Evolutionary conservation across 345 rosid genomes (phyloP).

Genomic region (Moricandia arvensis): DNA sequence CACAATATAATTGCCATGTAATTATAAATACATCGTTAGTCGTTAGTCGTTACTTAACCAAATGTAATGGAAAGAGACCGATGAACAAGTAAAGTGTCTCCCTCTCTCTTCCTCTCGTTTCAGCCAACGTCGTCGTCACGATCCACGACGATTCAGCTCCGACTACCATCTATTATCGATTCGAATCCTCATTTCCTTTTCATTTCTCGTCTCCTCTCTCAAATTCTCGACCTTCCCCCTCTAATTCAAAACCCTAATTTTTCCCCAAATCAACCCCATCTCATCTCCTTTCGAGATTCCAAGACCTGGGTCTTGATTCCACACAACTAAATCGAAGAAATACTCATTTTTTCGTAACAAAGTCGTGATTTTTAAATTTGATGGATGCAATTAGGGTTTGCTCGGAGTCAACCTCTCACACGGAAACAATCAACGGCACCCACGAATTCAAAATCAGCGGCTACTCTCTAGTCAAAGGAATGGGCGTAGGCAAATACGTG

Average conservation of each 20-base stretch:
- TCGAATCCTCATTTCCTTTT: neutral
- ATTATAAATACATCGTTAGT: neutral
- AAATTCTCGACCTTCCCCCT: neutral
- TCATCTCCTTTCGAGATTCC: neutral
- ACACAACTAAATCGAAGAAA: neutral
- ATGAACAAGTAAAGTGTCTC: neutral
- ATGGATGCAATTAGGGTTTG: constrained; percentile 58
- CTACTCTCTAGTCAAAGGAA: constrained; percentile 64
- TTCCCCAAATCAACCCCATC: neutral
- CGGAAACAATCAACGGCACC: constrained; percentile 66
- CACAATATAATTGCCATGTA: too few species aligned
- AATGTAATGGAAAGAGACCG: neutral
- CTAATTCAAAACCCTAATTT: constrained; percentile 7
- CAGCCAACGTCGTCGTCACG: constrained; percentile 34
- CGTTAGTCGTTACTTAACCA: neutral
- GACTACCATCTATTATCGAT: constrained; percentile 8
- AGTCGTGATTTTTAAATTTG: neutral
- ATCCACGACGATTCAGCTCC: constrained; percentile 28
- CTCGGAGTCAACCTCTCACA: constrained; percentile 57
- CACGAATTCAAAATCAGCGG: constrained; percentile 72
- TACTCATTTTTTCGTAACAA: neutral
- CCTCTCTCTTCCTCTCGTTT: neutral
- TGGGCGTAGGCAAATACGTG: constrained; percentile 71
- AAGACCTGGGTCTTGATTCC: neutral
- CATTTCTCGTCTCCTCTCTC: neutral